Evolutionary conservation across 148 eudicot species (phyloP).

Genomic region (Nepenthes mirabilis): DNA sequence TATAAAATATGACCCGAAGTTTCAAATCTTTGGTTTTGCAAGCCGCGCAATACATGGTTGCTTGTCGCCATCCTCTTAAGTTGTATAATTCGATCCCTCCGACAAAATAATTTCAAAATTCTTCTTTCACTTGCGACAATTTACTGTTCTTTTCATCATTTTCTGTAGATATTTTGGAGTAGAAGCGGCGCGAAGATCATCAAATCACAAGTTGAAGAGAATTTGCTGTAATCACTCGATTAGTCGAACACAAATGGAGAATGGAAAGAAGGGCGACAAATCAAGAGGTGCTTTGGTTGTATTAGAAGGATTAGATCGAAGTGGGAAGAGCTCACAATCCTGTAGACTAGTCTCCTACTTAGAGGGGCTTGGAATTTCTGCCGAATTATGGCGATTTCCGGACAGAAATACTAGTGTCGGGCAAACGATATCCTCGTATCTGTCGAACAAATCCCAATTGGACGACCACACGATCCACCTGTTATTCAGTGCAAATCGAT

Average conservation of each 20-base stretch:
- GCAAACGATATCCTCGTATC: conserved; percentile 78
- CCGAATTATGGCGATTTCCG: conserved; percentile 86
- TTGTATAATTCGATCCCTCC: too few species aligned
- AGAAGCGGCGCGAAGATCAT: too few species aligned
- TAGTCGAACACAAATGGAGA: conserved; percentile 46
- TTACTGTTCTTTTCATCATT: too few species aligned
- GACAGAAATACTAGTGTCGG: conserved; percentile 78
- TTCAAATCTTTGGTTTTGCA: too few species aligned
- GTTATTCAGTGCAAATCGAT: conserved; percentile 87
- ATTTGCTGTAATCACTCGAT: neutral
- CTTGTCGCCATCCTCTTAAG: too few species aligned
- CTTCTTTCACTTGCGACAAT: too few species aligned
- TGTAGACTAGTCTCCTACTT: conserved; percentile 38
- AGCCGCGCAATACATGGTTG: too few species aligned
- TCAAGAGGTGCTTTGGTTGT: conserved; percentile 90
- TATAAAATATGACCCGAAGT: too few species aligned
- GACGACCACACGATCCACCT: conserved; percentile 86
- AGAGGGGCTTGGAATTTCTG: conserved; percentile 42
- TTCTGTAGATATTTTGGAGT: too few species aligned
- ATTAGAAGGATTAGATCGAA: conserved; percentile 87
- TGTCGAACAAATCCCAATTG: conserved; percentile 61
- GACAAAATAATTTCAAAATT: too few species aligned
- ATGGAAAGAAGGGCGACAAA: neutral
- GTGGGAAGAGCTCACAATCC: conserved; percentile 89
- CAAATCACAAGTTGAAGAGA: too few species aligned